These are phyloP conservation scores for Hymenoscyphus occultus DNA, from an alignment of 2,329 filamentous ascomycete genomes.

Conservation along the genomic window DNA sequence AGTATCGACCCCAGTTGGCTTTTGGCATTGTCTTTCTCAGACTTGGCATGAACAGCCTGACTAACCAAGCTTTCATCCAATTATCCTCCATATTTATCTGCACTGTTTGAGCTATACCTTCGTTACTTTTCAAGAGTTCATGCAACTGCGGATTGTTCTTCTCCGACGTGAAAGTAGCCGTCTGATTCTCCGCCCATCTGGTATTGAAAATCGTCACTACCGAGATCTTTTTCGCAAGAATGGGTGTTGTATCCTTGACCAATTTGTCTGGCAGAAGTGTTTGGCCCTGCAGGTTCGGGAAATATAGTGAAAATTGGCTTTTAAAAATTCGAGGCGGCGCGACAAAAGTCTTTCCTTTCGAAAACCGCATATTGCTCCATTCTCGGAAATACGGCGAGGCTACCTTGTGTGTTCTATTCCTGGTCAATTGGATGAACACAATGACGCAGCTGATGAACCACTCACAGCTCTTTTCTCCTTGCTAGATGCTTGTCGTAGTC, in stretches of 20 bases:
- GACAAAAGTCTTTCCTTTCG: slow-evolving; percentile 90
- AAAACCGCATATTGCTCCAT: slow-evolving; percentile 78
- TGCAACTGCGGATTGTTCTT: slow-evolving; percentile 68
- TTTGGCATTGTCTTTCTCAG: slow-evolving; percentile 49
- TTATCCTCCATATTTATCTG: slow-evolving; percentile 89
- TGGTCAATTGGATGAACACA: neutral
- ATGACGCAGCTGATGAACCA: neutral
- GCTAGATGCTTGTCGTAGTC: slow-evolving; percentile 81
- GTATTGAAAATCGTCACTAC: slow-evolving; percentile 80
- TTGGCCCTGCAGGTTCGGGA: slow-evolving; percentile 83
- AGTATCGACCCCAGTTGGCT: slow-evolving; percentile 58
- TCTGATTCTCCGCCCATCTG: slow-evolving; percentile 82
- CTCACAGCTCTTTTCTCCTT: slow-evolving; percentile 70
- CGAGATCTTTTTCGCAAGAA: slow-evolving; percentile 69
- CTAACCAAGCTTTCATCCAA: slow-evolving; percentile 58
- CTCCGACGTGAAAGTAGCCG: slow-evolving; percentile 64
- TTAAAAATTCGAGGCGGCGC: slow-evolving; percentile 83
- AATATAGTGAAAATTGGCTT: slow-evolving; percentile 78
- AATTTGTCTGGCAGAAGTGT: slow-evolving; percentile 62
- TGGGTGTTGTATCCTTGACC: slow-evolving; percentile 68
- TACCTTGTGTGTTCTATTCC: slow-evolving; percentile 66
- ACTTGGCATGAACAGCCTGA: slow-evolving; percentile 54
- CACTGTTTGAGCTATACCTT: slow-evolving; percentile 67
- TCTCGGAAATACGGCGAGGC: slow-evolving; percentile 92
- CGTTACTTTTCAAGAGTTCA: slow-evolving; percentile 53